Conservation (phyloP, 164 flowering plant species). For the Echeveria elegans region DNA sequence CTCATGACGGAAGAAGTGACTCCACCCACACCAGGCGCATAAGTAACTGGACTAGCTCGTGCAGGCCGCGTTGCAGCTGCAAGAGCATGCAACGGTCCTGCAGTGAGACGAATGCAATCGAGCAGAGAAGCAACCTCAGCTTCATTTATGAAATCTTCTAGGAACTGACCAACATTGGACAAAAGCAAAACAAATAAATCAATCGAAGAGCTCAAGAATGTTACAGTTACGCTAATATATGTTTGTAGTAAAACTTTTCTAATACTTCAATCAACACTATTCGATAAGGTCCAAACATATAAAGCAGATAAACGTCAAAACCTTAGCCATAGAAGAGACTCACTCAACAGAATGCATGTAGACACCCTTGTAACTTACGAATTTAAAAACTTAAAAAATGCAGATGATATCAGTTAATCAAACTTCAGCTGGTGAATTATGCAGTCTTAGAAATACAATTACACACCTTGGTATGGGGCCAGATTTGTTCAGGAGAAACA, state of each 20-base stretch:
- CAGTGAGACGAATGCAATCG: conserved; percentile 95
- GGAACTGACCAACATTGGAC: conserved; percentile 43
- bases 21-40: conserved; percentile 42
- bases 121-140: conserved; percentile 90
- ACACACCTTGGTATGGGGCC: conserved; percentile 98
- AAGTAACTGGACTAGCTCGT: conserved; percentile 80
- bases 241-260: background rate
- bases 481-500: conserved; percentile 97
- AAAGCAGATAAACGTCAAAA: background rate
- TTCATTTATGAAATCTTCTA: conserved; percentile 97
- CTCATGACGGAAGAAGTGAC: conserved; percentile 47
- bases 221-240: background rate
- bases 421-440: no score
- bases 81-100: conserved; percentile 95
- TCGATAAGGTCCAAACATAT: no score
- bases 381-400: background rate
- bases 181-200: conserved; percentile 1
- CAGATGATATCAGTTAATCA: background rate
- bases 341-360: background rate
- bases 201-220: background rate
- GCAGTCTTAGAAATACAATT: background rate
- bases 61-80: conserved; percentile 97
- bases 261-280: background rate
- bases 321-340: background rate
- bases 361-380: background rate